A percentile compares a stretch with the other conserved stretches of the same genome.
phyloP scores from a whole-genome alignment of 371 early-diverging fungal genomes.

The Mucor indicus region DNA sequence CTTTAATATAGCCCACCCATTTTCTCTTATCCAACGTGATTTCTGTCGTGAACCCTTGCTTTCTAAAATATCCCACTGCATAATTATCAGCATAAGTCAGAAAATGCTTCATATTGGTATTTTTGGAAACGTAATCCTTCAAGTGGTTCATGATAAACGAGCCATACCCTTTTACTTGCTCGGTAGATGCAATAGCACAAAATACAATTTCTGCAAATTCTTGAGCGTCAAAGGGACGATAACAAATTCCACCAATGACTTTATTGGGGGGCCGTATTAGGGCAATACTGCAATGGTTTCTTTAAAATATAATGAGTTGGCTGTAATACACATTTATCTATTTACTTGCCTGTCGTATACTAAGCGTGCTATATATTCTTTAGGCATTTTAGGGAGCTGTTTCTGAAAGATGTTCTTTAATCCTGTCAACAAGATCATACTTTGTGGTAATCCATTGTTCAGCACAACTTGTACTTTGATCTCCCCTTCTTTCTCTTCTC shows the following conservation, averaged over 20 bases:
- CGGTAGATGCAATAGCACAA: slow-evolving; percentile 92
- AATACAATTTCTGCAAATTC: slow-evolving; percentile 99
- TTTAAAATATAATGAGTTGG: too few species aligned
- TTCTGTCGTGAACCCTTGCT: slow-evolving; percentile 98
- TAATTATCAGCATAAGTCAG: slow-evolving; percentile 99
- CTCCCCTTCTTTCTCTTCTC: slow-evolving; percentile 68
- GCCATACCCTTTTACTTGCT: slow-evolving; percentile 98
- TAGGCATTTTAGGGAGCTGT: slow-evolving; percentile 99
- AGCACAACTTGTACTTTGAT: slow-evolving; percentile 72
- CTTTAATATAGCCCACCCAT: slow-evolving; percentile 99
- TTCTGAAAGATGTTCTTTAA: slow-evolving; percentile 96
- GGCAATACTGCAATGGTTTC: slow-evolving; percentile 84
- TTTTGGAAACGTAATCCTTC: slow-evolving; percentile 82
- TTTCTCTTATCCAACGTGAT: slow-evolving; percentile 87
- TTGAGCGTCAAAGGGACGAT: slow-evolving; percentile 85
- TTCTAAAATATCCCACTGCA: slow-evolving; percentile 99
- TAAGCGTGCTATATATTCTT: slow-evolving; percentile 96
- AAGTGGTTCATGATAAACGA: slow-evolving; percentile 91
- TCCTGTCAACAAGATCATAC: slow-evolving; percentile 87
- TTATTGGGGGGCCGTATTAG: slow-evolving; percentile 52
- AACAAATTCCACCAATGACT: slow-evolving; percentile 97
- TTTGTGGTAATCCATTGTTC: slow-evolving; percentile 76
- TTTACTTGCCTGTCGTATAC: slow-evolving; percentile 70
- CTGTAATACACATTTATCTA: too few species aligned
- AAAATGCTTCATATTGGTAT: slow-evolving; percentile 79